Base-by-base conservation (phyloP, 768 basidiomycete genomes). In the Termitomyces sp. region DNA sequence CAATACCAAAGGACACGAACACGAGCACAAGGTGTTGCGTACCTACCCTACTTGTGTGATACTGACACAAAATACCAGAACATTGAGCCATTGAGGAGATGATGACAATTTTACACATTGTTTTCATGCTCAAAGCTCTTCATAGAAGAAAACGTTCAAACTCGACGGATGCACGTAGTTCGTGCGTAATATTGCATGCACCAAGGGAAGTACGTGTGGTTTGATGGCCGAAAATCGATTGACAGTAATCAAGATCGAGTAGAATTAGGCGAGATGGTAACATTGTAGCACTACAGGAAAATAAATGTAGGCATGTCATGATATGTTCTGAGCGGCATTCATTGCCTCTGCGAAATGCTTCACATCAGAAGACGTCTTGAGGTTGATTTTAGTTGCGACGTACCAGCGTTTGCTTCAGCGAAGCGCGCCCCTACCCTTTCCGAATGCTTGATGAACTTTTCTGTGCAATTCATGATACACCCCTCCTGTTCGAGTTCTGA, bases 391-490 rank as follows among this genome's bases (percentile, higher is more conserved):
- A 2, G 31, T 41, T 18, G 20, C 36, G 16, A 78, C 90, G 59
- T 63, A 94, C 95, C 95, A 55, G 93, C 93, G 67, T 94, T 96
- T 61, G 89, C 75, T 70, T 96, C 95, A 47, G 93, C 93, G 69
- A 96, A 97, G 48, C 95, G 83, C 31, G 93, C 88, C 6, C 93
- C 93, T 16, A 96, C 89, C 53, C 95, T 81, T 70, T 98, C 95
- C 12, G 94, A 94, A 70, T 97, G 93, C 71, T 97, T 97, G 68
- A 98, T 76, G 78, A 97, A 98, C 75, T 98, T 99, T 79, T 98
- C 96, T 22, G 94, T 83, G 77, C 96, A 99, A 76, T 95, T 93
- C 73, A 85, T 79, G 49, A 96, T 85, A 70, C 96, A 99, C 64
- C 85, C 82, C 67, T 91, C 90, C 95, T 98, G 57, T 51, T 54